These are phyloP conservation scores for Plasmodium malariae DNA, from an alignment of 169 alveolate genomes.

Conservation along the genomic window DNA sequence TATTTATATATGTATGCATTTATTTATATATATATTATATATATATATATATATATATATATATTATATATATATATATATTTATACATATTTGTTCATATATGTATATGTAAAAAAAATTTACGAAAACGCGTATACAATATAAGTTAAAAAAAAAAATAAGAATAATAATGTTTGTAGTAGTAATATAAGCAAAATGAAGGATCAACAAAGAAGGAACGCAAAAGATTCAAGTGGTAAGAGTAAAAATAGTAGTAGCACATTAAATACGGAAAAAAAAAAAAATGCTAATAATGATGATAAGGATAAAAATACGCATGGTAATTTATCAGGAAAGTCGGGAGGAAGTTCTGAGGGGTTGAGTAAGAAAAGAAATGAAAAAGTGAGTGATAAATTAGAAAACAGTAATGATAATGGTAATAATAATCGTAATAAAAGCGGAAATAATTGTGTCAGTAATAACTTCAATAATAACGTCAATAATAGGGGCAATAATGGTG, in stretches of 20 bases:
- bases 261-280: conserved; percentile 9
- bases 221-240: conserved; percentile 19
- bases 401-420: too few species aligned
- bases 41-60: neutral
- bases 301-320: neutral
- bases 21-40: neutral
- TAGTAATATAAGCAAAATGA: conserved; percentile 21
- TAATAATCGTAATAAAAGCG: too few species aligned
- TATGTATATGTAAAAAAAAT: conserved; percentile 16
- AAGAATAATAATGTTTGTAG: conserved; percentile 1
- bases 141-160: neutral
- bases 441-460: too few species aligned
- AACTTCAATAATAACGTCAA: too few species aligned
- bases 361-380: neutral
- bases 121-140: too few species aligned
- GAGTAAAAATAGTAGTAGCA: conserved; percentile 14
- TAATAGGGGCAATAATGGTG: too few species aligned
- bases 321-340: neutral
- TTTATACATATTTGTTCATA: neutral
- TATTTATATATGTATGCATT: neutral
- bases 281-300: neutral
- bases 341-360: neutral
- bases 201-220: conserved; percentile 16
- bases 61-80: conserved; percentile 19
- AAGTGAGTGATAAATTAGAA: neutral